Conservation (phyloP, 257 asterid genomes). For the Solanum chiquidenum region DNA sequence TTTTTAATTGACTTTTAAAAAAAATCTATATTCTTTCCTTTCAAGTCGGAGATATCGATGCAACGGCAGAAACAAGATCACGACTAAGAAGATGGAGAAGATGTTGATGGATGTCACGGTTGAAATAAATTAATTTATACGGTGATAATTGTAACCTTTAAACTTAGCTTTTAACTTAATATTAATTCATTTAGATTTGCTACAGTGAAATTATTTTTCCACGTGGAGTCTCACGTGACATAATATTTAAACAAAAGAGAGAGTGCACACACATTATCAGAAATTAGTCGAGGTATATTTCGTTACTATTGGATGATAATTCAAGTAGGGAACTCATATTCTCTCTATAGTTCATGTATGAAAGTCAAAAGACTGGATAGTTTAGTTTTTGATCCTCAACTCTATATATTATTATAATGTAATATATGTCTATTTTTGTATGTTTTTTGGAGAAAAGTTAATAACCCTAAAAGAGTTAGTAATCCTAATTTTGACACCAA, state of each 20-base stretch:
- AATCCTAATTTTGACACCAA: neutral
- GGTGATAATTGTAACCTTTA: too few relatives aligned
- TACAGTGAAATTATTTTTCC: neutral
- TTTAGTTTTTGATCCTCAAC: neutral
- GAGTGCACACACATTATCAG: too few relatives aligned
- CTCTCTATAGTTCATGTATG: neutral
- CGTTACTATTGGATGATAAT: neutral
- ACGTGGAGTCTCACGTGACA: neutral
- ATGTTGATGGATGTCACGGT: neutral
- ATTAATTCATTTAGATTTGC: too few relatives aligned
- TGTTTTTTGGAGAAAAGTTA: too few relatives aligned
- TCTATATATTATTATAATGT: neutral
- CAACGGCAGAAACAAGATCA: neutral
- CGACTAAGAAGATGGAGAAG: neutral
- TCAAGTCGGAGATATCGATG: neutral
- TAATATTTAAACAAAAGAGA: neutral
- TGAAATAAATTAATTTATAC: neutral
- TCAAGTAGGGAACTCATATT: neutral
- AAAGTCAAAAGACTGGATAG: neutral
- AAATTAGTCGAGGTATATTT: too few relatives aligned
- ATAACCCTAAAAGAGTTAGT: too few relatives aligned
- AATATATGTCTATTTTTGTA: too few relatives aligned
- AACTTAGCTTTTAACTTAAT: too few relatives aligned
- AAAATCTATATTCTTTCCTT: neutral
- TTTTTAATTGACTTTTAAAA: too few relatives aligned